Evolutionary conservation across 768 basidiomycete species (phyloP).

Genomic region (Lyophyllum shimeji): DNA sequence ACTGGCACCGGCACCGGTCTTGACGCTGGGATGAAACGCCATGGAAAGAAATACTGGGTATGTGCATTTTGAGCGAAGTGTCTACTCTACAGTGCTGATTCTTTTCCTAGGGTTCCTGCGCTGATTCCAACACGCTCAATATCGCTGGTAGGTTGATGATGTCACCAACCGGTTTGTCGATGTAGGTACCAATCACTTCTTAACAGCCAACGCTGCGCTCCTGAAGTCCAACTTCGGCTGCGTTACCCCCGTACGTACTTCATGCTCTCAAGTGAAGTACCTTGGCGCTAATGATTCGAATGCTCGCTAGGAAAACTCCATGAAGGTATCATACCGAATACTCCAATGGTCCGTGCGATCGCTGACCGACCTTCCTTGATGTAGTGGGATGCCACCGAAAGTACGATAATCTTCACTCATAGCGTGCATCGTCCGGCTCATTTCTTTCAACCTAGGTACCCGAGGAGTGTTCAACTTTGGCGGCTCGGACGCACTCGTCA

Average conservation of each 20-base stretch:
- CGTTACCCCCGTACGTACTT: conserved; percentile 32
- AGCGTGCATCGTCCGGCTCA: neutral
- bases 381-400: conserved; percentile 39
- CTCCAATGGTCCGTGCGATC: neutral
- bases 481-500: conserved; percentile 36
- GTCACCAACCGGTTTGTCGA: neutral
- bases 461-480: conserved; percentile 30
- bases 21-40: conserved; percentile 21
- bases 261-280: neutral
- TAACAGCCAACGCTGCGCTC: conserved; percentile 28
- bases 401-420: conserved; percentile 11
- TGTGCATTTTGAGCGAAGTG: no score
- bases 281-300: neutral
- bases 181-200: neutral
- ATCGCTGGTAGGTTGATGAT: conserved; percentile 23
- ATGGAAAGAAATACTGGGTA: conserved; percentile 32
- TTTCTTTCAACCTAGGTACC: conserved; percentile 13
- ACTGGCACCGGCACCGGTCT: conserved; percentile 19
- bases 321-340: conserved; percentile 29
- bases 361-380: neutral
- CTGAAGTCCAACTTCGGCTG: conserved; percentile 35
- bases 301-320: no score
- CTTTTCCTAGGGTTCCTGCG: conserved; percentile 26
- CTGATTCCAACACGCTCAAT: conserved; percentile 27
- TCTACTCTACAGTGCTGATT: neutral